These are phyloP conservation scores for Umbellularia californica DNA, from an alignment of 164 flowering plant genomes.

Conservation along the genomic window DNA sequence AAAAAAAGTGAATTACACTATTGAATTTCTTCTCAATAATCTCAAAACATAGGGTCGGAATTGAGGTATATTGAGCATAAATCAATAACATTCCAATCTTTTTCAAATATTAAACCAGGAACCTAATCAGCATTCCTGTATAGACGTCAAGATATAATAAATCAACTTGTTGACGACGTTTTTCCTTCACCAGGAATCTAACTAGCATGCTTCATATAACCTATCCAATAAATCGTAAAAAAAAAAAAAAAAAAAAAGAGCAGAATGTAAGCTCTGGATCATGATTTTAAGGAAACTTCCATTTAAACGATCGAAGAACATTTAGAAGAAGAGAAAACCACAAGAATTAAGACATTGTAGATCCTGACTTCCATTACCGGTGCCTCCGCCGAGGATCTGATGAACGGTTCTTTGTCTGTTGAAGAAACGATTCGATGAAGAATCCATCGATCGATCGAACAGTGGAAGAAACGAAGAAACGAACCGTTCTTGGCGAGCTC, in stretches of 20 bases:
- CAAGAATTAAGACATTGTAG: neutral
- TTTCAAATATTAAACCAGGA: neutral
- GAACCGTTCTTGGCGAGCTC: too few relatives aligned
- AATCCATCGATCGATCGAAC: slow-evolving; percentile 38
- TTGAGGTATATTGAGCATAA: too few relatives aligned
- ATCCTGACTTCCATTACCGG: slow-evolving; percentile 33
- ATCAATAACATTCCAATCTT: too few relatives aligned
- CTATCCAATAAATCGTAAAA: neutral
- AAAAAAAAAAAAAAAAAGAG: too few relatives aligned
- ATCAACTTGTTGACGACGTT: too few relatives aligned
- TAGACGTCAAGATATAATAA: too few relatives aligned
- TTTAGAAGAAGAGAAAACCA: neutral
- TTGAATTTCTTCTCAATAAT: too few relatives aligned
- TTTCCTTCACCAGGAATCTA: neutral
- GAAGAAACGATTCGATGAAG: slow-evolving; percentile 50
- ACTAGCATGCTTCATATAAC: neutral
- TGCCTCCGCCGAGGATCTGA: slow-evolving; percentile 80
- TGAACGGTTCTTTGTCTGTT: slow-evolving; percentile 60
- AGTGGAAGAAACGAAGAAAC: neutral
- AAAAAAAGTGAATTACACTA: too few relatives aligned
- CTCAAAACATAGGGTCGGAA: too few relatives aligned
- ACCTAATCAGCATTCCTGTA: neutral
- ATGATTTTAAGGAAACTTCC: neutral
- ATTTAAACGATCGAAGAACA: neutral
- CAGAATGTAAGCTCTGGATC: neutral